Evolutionary conservation across 2,329 filamentous ascomycete species (phyloP), one percentile per base, ranked within the genome.

Genomic region (Fusarium setosum): DNA sequence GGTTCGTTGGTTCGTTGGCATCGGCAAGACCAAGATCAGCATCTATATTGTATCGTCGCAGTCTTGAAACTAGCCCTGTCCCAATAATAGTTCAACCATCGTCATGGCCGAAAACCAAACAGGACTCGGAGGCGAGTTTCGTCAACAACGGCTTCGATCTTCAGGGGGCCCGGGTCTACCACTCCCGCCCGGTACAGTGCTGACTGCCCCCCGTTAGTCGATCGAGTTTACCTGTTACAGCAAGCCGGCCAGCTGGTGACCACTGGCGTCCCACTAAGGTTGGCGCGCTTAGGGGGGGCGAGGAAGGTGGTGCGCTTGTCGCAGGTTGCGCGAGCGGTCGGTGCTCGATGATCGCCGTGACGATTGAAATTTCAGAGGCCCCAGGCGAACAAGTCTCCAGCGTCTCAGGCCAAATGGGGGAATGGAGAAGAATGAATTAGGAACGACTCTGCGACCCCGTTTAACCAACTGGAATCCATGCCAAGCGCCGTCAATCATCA

Each of bases 291-390:
- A n/a, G n/a, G n/a, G n/a, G n/a, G n/a, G n/a, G n/a, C n/a, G n/a
- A n/a, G n/a, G n/a, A n/a, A n/a, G n/a, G n/a, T n/a, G n/a, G n/a
- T n/a, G 56, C 56, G 42, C 38, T 52, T 47, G 45, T 24, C 26
- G 40, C 37, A 35, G 55, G 17, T 31, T 45, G 45, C 51, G 24
- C 51, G 44, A 59, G 34, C 12, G 18, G 48, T 35, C 37, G 50
- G 37, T 63, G 35, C 45, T 53, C 21, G 56, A 34, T 24, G 71
- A 73, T 72, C 69, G 38, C 57, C 57, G 50, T 63, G 72, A 59
- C 70, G 70, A 74, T 74, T 72, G 65, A 73, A 74, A 74, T 74
- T 72, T 72, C 59, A 31, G 50, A 53, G 20, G 44, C 44, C n/a
- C n/a, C 49, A 61, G 51, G 41, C 23, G 40, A 49, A 47, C 34